Conservation (phyloP, 139 green algal genomes). For the Tetradesmus lagerheimii region DNA sequence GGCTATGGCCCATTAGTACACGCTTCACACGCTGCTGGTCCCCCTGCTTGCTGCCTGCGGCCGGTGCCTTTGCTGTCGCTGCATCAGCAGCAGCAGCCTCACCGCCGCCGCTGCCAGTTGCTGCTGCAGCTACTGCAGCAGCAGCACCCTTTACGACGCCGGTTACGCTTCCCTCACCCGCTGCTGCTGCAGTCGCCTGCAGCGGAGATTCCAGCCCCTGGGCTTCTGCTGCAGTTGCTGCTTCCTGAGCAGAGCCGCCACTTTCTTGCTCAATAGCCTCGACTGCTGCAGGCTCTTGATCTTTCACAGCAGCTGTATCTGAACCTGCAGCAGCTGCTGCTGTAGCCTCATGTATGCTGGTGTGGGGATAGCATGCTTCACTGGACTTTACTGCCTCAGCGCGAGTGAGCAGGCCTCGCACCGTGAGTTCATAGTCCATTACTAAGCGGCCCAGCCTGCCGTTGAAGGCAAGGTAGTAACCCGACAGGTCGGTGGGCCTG, state of each 20-base stretch:
- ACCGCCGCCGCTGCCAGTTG: background rate
- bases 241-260: slow-evolving; percentile 18
- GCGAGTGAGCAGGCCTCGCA: background rate
- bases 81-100: background rate
- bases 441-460: slow-evolving; percentile 73
- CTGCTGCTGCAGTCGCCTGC: slow-evolving; percentile 34
- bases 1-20: slow-evolving; percentile 84
- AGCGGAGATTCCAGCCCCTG: slow-evolving; percentile 15
- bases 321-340: background rate
- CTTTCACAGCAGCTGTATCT: slow-evolving; percentile 14
- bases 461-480: slow-evolving; percentile 84
- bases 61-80: background rate
- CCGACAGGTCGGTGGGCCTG: slow-evolving; percentile 59
- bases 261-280: background rate
- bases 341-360: background rate
- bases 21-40: slow-evolving; percentile 42
- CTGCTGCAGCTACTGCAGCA: slow-evolving; percentile 7
- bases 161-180: background rate
- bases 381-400: slow-evolving; percentile 3
- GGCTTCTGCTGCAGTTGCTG: background rate
- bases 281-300: background rate
- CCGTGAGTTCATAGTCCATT: slow-evolving; percentile 67
- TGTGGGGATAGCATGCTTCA: slow-evolving; percentile 7
- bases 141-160: background rate
- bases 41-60: background rate